Evolutionary conservation across 441 rosid species (phyloP), one percentile per base, ranked within the genome.

Genomic region (Monsonia emarginata): DNA sequence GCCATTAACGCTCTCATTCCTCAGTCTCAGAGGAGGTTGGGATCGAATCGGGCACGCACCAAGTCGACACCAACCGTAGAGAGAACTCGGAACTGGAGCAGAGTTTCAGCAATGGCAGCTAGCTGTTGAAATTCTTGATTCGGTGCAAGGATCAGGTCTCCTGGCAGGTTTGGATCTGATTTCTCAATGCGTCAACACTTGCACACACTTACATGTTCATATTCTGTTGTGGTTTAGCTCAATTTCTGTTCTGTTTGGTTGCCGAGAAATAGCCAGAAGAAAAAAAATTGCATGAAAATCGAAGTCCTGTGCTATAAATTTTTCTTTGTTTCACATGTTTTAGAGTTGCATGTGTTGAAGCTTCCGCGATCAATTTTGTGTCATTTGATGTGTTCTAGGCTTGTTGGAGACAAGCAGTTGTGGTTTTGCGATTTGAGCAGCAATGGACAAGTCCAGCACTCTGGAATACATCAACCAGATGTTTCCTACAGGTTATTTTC

Each of bases 401-500:
- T 11, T 3, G 25, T 56, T 56, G 61, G 19, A 13, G 61, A 13
- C 11, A 0, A 14, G 61, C 0, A 7, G 18, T 30, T 60, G 40
- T 4, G 30, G 3, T 60, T 62, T 34, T 34, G 24, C 34, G 48
- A 28, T 62, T 34, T 18, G 44, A 62, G 46, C 16, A 50, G 56
- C 46, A 26, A 95, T 91, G 99, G 98, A 89, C 75, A 95, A 89
- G 80, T 84, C 95, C 22, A 88, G 96, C 73, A 88, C 96, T 25
- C 64, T 95, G 73, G 97, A 95, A 76, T 91, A 90, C 80, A 91
- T 95, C 74, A 95, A 95, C 79, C 99, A 95, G 80, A 95, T 95
- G 99, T 95, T 95, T 58, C 99, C 99, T 42, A 88, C 98, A 79
- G 98, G 99, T 94, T 42, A 27, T 10, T 52, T 5, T 14, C 26